Conservation (phyloP, 306 rosid genomes). For the Pterocarpus macrocarpus region DNA sequence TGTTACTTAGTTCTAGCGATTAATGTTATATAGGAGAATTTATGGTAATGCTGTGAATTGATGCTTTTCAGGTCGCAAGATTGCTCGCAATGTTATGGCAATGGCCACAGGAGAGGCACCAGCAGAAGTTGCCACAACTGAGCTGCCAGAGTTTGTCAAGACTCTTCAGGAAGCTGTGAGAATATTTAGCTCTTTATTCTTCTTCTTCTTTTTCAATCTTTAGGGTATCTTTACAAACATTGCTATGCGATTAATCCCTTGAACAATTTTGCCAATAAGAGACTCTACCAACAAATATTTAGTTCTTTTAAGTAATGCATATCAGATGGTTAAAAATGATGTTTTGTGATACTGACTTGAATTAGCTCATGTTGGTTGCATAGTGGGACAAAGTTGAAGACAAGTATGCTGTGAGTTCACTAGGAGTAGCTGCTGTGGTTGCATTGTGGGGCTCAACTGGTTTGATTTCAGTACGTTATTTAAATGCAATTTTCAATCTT, state of each 20-base stretch:
- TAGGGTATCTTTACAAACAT: neutral
- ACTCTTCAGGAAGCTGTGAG: conserved; percentile 73
- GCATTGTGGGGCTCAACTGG: conserved; percentile 82
- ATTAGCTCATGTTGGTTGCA: conserved; percentile 38
- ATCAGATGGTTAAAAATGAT: neutral
- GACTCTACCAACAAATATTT: neutral
- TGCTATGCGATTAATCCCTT: neutral
- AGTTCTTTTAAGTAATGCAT: neutral
- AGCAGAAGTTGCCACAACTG: conserved; percentile 71
- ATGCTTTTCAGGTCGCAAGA: conserved; percentile 65
- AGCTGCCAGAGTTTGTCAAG: conserved; percentile 77
- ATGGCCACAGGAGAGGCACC: conserved; percentile 97
- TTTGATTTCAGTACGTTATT: conserved; percentile 70
- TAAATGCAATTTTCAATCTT: conserved; percentile 18
- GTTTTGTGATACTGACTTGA: conserved; percentile 23
- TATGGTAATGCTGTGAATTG: neutral
- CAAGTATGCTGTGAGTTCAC: conserved; percentile 85
- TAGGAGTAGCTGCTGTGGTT: conserved; percentile 67
- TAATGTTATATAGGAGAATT: neutral
- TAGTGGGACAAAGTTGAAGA: conserved; percentile 97
- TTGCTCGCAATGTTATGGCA: conserved; percentile 79
- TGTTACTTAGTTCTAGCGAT: conserved; percentile 2
- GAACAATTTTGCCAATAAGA: no score
- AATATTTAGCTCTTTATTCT: neutral
- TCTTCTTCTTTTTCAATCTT: no score